Evolutionary conservation across 352 stramenopile species (phyloP).

Genomic region (Globisporangium alternatum): DNA sequence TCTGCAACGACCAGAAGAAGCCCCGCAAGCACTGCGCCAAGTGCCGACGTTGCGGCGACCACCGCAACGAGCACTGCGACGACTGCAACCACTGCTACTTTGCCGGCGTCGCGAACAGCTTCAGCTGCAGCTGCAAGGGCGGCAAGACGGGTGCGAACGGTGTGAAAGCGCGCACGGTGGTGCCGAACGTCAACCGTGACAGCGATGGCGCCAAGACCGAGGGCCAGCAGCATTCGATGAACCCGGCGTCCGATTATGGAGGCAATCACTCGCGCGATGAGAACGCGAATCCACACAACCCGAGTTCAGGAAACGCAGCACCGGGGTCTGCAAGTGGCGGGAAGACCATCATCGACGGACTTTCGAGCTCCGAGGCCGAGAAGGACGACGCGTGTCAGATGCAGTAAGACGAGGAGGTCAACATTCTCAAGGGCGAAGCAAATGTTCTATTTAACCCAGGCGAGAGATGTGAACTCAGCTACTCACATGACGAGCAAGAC

Average conservation of each 20-base stretch:
- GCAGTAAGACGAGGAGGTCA: slow-evolving; percentile 33
- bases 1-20: slow-evolving; percentile 77
- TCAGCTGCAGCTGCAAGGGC: slow-evolving; percentile 71
- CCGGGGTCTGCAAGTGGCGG: neutral
- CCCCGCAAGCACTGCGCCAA: slow-evolving; percentile 77
- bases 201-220: slow-evolving; percentile 7
- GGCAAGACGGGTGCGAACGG: slow-evolving; percentile 23
- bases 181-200: slow-evolving; percentile 34
- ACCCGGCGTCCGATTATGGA: slow-evolving; percentile 1
- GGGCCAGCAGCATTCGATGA: slow-evolving; percentile 1
- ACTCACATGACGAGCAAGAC: slow-evolving; percentile 3
- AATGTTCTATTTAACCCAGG: slow-evolving; percentile 3
- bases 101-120: slow-evolving; percentile 81
- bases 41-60: slow-evolving; percentile 71
- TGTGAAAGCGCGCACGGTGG: slow-evolving; percentile 43
- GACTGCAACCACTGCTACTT: slow-evolving; percentile 85
- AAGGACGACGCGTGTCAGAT: slow-evolving; percentile 64
- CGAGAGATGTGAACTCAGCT: neutral
- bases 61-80: slow-evolving; percentile 82
- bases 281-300: slow-evolving; percentile 30
- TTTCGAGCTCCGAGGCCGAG: slow-evolving; percentile 40
- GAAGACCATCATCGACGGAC: slow-evolving; percentile 19
- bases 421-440: neutral
- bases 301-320: slow-evolving; percentile 5
- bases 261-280: slow-evolving; percentile 18